These are phyloP conservation scores for Sporisorium exsertum DNA, from an alignment of 1,284 basidiomycete genomes.

Conservation along the genomic window DNA sequence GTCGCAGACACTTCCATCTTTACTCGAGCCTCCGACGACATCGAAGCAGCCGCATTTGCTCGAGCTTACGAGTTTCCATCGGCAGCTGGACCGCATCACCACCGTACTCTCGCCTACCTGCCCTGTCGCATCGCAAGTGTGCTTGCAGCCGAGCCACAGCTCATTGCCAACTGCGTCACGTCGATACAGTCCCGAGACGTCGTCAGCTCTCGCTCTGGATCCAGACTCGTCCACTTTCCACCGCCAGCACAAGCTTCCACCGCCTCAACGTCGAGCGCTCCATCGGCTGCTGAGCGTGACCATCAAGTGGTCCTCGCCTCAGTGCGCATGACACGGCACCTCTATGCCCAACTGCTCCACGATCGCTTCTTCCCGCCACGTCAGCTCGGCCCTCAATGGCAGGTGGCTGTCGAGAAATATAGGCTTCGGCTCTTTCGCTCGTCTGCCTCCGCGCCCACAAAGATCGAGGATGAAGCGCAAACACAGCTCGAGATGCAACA, in stretches of 20 bases:
- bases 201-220: slow-evolving; percentile 76
- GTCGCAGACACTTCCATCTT: slow-evolving; percentile 74
- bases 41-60: slow-evolving; percentile 48
- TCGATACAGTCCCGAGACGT: slow-evolving; percentile 46
- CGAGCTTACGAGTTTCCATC: slow-evolving; percentile 69
- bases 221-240: slow-evolving; percentile 87
- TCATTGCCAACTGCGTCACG: slow-evolving; percentile 80
- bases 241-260: slow-evolving; percentile 75
- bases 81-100: slow-evolving; percentile 80
- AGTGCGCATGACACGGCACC: slow-evolving; percentile 54
- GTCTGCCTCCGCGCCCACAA: not conserved
- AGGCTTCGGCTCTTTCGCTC: slow-evolving; percentile 28
- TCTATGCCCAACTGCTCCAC: slow-evolving; percentile 87
- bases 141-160: slow-evolving; percentile 75
- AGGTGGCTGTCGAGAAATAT: slow-evolving; percentile 50
- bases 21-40: slow-evolving; percentile 73
- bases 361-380: slow-evolving; percentile 93
- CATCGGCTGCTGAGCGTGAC: not conserved
- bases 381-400: slow-evolving; percentile 77
- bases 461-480: slow-evolving; percentile 32
- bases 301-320: slow-evolving; percentile 24
- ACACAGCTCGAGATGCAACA: slow-evolving; percentile 25
- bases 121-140: slow-evolving; percentile 82
- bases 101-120: slow-evolving; percentile 82
- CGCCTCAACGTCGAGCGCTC: not conserved